Evolutionary conservation across 805 yeast species (phyloP).

Genomic region (Zygoascus bituminiphila): DNA sequence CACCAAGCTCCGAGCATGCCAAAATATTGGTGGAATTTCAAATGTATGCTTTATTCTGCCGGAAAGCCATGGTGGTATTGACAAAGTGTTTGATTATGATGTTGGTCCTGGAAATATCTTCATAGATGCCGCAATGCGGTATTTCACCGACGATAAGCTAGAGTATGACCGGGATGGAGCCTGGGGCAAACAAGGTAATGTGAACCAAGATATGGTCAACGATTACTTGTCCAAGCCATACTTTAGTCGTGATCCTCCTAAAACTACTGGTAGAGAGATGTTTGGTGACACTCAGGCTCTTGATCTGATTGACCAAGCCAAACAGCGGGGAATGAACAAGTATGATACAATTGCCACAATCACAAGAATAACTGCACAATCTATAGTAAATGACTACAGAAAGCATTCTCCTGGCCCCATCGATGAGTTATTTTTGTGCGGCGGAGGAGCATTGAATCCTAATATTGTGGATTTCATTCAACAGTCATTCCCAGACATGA

Average conservation of each 20-base stretch:
- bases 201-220: slow-evolving; percentile 21
- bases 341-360: slow-evolving; percentile 24
- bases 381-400: slow-evolving; percentile 21
- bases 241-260: slow-evolving; percentile 21
- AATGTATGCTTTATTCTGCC: slow-evolving; percentile 23
- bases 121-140: slow-evolving; percentile 26
- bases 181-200: slow-evolving; percentile 22
- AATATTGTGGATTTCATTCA: slow-evolving; percentile 19
- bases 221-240: slow-evolving; percentile 18
- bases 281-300: slow-evolving; percentile 22
- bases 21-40: slow-evolving; percentile 27
- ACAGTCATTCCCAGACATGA: slow-evolving; percentile 18
- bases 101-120: slow-evolving; percentile 27
- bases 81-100: slow-evolving; percentile 23
- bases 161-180: slow-evolving; percentile 24
- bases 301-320: slow-evolving; percentile 10
- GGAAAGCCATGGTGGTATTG: slow-evolving; percentile 21
- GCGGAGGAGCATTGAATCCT: slow-evolving; percentile 26
- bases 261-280: slow-evolving; percentile 26
- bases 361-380: slow-evolving; percentile 23
- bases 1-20: slow-evolving; percentile 20
- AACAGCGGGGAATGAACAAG: slow-evolving; percentile 15
- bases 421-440: slow-evolving; percentile 24
- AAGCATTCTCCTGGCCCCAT: slow-evolving; percentile 15
- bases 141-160: slow-evolving; percentile 19